phyloP scores from a whole-genome alignment of 495 filamentous ascomycete species.

The Penicillium paradoxum region DNA sequence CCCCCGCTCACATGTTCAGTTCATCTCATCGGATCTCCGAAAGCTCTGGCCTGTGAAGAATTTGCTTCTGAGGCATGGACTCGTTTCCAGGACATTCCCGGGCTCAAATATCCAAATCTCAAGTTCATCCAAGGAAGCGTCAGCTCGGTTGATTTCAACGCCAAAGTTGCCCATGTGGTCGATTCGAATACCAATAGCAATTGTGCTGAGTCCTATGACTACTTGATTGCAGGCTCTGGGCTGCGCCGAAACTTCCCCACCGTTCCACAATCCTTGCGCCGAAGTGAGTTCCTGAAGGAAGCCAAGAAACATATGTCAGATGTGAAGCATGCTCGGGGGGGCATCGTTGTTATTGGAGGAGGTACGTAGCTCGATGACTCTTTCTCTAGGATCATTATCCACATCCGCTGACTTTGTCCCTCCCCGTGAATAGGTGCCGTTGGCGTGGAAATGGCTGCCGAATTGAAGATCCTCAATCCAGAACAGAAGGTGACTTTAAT shows the following conservation, averaged over 20 bases:
- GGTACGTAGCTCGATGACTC: conserved; percentile 28
- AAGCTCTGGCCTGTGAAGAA: conserved; percentile 52
- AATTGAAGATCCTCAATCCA: conserved; percentile 57
- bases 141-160: conserved; percentile 44
- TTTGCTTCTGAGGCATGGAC: conserved; percentile 58
- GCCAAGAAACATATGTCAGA: conserved; percentile 27
- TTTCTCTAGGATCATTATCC: conserved; percentile 10
- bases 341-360: conserved; percentile 56
- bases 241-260: conserved; percentile 58
- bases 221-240: conserved; percentile 57
- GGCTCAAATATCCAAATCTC: conserved; percentile 48
- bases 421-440: conserved; percentile 48
- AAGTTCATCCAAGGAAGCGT: conserved; percentile 54
- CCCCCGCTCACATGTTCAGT: conserved; percentile 17
- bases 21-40: conserved; percentile 61
- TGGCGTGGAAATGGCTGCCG: conserved; percentile 67
- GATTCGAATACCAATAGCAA: conserved; percentile 17
- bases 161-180: conserved; percentile 47
- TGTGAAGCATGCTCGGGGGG: conserved; percentile 30
- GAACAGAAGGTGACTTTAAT: conserved; percentile 55
- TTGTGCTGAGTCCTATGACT: conserved; percentile 53
- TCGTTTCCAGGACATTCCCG: conserved; percentile 54
- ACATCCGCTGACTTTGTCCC: neutral
- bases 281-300: conserved; percentile 55
- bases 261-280: conserved; percentile 51